Percentiles rank a stretch among this genome's conserved stretches.
Evolutionary conservation across 177 flowering plant species (phyloP).

Genomic region (Telopea speciosissima): DNA sequence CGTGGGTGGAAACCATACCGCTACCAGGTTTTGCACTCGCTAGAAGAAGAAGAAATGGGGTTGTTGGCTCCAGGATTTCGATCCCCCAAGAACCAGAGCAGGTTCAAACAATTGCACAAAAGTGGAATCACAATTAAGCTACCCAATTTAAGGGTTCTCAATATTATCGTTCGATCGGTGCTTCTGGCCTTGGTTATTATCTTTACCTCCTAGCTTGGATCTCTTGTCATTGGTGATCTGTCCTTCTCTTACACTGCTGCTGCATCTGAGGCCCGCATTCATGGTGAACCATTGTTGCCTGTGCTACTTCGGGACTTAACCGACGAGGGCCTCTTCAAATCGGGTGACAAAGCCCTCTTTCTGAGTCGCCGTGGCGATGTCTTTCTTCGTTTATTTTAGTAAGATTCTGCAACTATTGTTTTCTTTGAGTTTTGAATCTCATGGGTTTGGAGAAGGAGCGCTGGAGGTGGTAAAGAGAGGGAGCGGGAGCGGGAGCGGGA

Average conservation of each 20-base stretch:
- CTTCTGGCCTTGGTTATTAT: conserved; percentile 37
- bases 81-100: conserved; percentile 8
- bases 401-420: too few relatives aligned
- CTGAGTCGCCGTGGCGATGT: conserved; percentile 17
- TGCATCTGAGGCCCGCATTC: conserved; percentile 6
- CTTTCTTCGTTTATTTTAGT: too few relatives aligned
- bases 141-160: conserved; percentile 29
- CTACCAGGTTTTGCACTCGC: conserved; percentile 88
- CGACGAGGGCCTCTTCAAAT: conserved; percentile 46
- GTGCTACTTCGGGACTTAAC: conserved; percentile 43
- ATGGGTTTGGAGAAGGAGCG: too few relatives aligned
- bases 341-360: conserved; percentile 32
- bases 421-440: too few relatives aligned
- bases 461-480: too few relatives aligned
- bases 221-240: conserved; percentile 2
- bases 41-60: conserved; percentile 29
- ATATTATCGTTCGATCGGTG: conserved; percentile 38
- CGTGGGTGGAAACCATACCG: conserved; percentile 97
- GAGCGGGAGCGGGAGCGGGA: too few relatives aligned
- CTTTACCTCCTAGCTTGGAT: conserved; percentile 38
- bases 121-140: conserved; percentile 24
- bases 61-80: conserved; percentile 19
- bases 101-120: conserved; percentile 11
- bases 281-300: conserved; percentile 16
- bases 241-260: background rate